A percentile compares a stretch with the other conserved stretches of the same genome.
phyloP scores from a whole-genome alignment of 257 asterid species.

The Coffea canephora region DNA sequence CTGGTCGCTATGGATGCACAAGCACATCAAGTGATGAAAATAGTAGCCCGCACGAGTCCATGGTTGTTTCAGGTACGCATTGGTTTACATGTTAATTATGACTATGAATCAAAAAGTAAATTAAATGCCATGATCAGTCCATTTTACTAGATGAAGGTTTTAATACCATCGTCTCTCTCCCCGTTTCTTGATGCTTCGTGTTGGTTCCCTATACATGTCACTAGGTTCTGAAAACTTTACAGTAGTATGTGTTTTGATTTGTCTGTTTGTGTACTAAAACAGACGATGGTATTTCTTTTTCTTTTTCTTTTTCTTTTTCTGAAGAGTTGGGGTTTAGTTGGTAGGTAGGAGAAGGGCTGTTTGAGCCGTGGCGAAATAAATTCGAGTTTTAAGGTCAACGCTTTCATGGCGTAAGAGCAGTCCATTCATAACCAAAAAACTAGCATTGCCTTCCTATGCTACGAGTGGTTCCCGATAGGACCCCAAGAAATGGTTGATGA shows the following conservation, averaged over 20 bases:
- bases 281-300: background rate
- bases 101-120: background rate
- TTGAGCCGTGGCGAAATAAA: background rate
- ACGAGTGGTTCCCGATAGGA: too few species aligned
- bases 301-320: background rate
- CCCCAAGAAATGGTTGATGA: too few species aligned
- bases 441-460: too few species aligned
- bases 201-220: background rate
- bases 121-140: background rate
- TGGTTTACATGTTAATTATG: background rate
- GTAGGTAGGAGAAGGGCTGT: background rate
- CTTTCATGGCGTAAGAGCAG: too few species aligned
- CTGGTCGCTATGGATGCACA: conserved; percentile 8
- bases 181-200: background rate
- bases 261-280: background rate
- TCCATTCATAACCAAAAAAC: too few species aligned
- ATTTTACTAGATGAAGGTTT: too few species aligned
- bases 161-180: background rate
- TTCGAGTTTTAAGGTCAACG: background rate
- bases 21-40: background rate
- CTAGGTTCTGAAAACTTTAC: background rate
- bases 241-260: background rate
- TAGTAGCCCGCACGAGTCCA: background rate
- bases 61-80: conserved; percentile 14
- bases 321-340: background rate